These are phyloP conservation scores for Sporothrix pseudoabietina DNA, from an alignment of 2,329 filamentous ascomycete genomes.

Conservation along the genomic window DNA sequence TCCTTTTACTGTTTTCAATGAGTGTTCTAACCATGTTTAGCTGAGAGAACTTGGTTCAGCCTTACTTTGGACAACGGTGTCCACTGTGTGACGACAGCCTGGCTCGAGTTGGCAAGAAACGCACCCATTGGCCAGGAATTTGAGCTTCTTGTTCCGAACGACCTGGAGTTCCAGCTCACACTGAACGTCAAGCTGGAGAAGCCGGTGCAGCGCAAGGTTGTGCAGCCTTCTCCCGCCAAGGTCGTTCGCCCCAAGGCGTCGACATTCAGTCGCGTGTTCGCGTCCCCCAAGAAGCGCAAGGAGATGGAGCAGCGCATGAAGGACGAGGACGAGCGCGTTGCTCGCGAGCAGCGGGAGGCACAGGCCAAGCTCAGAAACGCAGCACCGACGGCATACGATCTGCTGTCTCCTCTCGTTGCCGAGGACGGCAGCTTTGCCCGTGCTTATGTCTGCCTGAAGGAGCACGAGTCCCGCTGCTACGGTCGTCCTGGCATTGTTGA, in stretches of 20 bases:
- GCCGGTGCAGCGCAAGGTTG: conserved; percentile 58
- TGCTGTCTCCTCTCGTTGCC: conserved; percentile 81
- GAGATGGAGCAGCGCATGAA: conserved; percentile 84
- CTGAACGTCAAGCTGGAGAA: conserved; percentile 93
- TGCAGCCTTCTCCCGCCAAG: conserved; percentile 60
- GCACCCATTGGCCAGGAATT: conserved; percentile 98
- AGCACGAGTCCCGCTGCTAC: conserved; percentile 85
- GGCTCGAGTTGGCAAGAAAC: conserved; percentile 87
- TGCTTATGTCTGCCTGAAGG: conserved; percentile 89
- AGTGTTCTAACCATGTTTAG: conserved; percentile 47
- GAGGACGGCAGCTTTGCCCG: conserved; percentile 93
- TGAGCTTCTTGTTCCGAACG: conserved; percentile 93
- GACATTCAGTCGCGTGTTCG: conserved; percentile 88
- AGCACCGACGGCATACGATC: conserved; percentile 77
- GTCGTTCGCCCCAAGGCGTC: conserved; percentile 72
- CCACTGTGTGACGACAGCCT: conserved; percentile 95
- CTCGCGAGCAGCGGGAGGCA: conserved; percentile 65
- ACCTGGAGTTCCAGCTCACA: conserved; percentile 98
- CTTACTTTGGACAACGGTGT: conserved; percentile 97
- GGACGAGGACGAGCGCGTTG: conserved; percentile 76
- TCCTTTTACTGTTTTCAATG: not conserved
- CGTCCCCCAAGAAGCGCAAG: conserved; percentile 94
- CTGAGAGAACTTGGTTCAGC: conserved; percentile 90
- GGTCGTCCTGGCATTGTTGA: conserved; percentile 86
- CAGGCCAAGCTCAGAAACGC: conserved; percentile 63